Evolutionary conservation across 2,329 filamentous ascomycete genomes (phyloP).

Genomic region (Epicoccum sorghinum): DNA sequence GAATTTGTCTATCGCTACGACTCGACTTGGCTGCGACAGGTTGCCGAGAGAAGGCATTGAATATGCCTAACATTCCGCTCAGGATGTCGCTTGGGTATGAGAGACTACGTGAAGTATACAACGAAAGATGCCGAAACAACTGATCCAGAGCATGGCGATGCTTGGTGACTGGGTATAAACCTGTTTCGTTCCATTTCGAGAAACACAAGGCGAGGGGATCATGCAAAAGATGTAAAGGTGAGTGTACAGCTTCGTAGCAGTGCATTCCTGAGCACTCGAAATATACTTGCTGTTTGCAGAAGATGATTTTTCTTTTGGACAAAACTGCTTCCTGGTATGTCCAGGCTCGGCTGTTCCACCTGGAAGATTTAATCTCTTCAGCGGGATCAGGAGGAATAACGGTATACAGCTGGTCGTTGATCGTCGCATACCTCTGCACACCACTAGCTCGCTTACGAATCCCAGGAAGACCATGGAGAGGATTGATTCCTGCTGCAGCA

Average conservation of each 20-base stretch:
- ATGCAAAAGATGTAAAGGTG: neutral
- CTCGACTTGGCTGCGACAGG: neutral
- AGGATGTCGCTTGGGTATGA: neutral
- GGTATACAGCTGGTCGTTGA: neutral
- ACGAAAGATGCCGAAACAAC: neutral
- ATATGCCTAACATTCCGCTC: neutral
- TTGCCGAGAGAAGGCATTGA: neutral
- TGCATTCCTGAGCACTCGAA: slow-evolving; percentile 2
- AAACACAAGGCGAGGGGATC: neutral
- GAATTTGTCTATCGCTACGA: neutral
- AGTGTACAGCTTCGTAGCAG: neutral
- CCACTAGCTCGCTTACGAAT: neutral
- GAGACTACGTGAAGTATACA: neutral
- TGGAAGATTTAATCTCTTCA: neutral
- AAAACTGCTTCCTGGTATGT: neutral
- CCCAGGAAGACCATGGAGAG: neutral
- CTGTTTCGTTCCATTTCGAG: neutral
- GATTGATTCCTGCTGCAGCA: neutral
- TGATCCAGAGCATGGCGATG: neutral
- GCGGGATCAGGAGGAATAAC: neutral
- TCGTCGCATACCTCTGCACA: neutral
- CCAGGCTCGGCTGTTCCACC: neutral
- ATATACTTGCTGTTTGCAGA: neutral
- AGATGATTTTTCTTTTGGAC: neutral
- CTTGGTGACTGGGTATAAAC: neutral